Evolutionary conservation across 1,139 yeast genomes (phyloP), one percentile per base, ranked within the genome.

Genomic region (Blastobotrys malaysiensis): DNA sequence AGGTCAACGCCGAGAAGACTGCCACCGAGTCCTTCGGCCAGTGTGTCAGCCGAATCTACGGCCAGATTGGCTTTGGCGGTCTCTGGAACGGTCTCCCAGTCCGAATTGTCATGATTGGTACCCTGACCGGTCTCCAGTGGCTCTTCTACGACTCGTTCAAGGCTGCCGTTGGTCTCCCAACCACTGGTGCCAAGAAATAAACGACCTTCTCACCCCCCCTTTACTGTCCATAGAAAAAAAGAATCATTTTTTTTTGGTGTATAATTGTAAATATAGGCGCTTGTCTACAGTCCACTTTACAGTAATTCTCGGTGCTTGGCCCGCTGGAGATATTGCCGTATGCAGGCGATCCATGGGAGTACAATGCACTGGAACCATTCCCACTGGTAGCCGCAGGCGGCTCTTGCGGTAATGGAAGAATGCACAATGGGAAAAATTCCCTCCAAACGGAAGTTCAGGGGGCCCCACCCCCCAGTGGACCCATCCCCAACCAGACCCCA

Each of bases 61-160:
- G 74, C 53, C 79, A 81, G 66, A 90, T 91, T 66, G 98, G 98
- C 5, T 91, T 91, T 69, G 75, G 70, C 43, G 98, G 98, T 27
- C 78, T 91, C 60, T 91, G 97, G 98, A 88, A 88, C 69, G 98
- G 98, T 54, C 81, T 91, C 62, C 88, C 91, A 24, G 93, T 90
- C 59, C 87, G 98, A 81, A 90, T 91, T 64, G 82, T 89, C 59
- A 91, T 91, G 98, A 82, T 91, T 71, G 97, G 97, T 77, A 90
- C 98, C 36, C 81, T 91, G 73, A 91, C 98, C 48, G 97, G 97
- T 60, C 82, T 87, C 80, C 98, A 91, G 78, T 91, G 97, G 97
- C 80, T 91, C 69, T 80, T 91, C 60, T 91, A 91, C 75, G 98
- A 91, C 73, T 86, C 96, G 13, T 91, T 91, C 79, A 91, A 91